Conservation (phyloP, 163 green algal genomes). For the Prototheca wickerhamii region DNA sequence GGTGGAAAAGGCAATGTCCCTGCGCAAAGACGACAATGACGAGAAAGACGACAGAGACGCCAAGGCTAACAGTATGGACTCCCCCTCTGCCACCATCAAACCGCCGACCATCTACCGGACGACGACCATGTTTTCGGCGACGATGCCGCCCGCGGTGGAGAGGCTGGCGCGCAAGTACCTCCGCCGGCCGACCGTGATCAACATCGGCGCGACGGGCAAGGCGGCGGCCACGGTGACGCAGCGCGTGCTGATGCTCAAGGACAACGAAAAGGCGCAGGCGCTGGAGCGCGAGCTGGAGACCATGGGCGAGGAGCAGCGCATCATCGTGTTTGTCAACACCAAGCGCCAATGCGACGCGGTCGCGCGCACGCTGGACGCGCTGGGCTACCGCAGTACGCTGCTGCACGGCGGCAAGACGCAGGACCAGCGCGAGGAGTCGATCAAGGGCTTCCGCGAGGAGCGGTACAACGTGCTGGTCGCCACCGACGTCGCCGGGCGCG, state of each 20-base stretch:
- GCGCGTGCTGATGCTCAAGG: slow-evolving; percentile 62
- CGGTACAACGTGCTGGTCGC: slow-evolving; percentile 92
- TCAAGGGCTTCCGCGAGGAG: slow-evolving; percentile 79
- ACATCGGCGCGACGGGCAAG: slow-evolving; percentile 78
- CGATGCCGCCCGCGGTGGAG: slow-evolving; percentile 83
- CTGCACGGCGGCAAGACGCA: slow-evolving; percentile 91
- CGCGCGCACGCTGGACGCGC: slow-evolving; percentile 45
- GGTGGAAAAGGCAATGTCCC: too few relatives aligned
- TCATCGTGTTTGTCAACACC: slow-evolving; percentile 98
- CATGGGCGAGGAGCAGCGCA: slow-evolving; percentile 52
- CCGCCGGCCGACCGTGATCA: slow-evolving; percentile 80
- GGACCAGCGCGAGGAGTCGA: slow-evolving; percentile 77
- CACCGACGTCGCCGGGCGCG: slow-evolving; percentile 94
- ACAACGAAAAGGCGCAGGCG: slow-evolving; percentile 77
- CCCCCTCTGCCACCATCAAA: too few relatives aligned
- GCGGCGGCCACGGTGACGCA: slow-evolving; percentile 87
- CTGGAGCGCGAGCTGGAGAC: slow-evolving; percentile 47
- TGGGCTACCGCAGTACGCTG: slow-evolving; percentile 63
- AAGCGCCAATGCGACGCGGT: slow-evolving; percentile 78
- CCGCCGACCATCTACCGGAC: slow-evolving; percentile 72
- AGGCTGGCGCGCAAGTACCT: slow-evolving; percentile 90
- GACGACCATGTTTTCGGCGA: slow-evolving; percentile 98
- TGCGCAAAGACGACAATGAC: too few relatives aligned
- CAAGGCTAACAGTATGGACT: too few relatives aligned
- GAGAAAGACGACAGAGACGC: too few relatives aligned